Base-by-base conservation (phyloP, 805 yeast species). In the Candida glaebosa region DNA sequence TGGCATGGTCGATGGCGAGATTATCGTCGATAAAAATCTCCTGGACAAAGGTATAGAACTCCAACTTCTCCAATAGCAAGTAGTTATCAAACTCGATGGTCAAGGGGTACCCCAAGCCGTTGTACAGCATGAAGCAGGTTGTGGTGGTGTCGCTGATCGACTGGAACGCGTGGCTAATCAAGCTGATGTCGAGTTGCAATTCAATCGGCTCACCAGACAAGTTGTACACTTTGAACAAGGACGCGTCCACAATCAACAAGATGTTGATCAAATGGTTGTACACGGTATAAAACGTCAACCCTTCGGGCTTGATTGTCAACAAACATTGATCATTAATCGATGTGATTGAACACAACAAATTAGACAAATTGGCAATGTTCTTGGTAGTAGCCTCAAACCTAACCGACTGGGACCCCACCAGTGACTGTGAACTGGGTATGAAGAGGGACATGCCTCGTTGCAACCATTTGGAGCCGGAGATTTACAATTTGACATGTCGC, bases 31-130 rank as follows among this genome's bases (percentile, higher is more conserved):
- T 39, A 10, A 46, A 54, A 2, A 50, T 47, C 33, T 51, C 48
- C n/a, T 47, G 55, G 16, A 41, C 48, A 16, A 64, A 67, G 2
- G 75, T 69, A 3, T 56, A 49, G 44, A 70, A 70, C 48, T 70
- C 75, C 37, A 70, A 56, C 44, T 61, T 63, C 42, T 70, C 75
- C 38, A 63, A 63, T 47, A 70, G 63, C 24, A 62, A 48, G 26
- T 52, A 48, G 47, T 69, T 74, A 47, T 69, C 74, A 43, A 69
- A 70, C 41, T 66, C 74, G 16, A 69, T 54, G 9, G 65, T 56
- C 6, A 70, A 52, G 1, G 73, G 73, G 6, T 42, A 36, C 1
- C 74, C 75, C n/a, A 57, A 64, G 6, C 73, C 73, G 15, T 55
- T 51, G 47, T 69, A 69, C 12, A 52, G 58, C 24, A 69, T 42